Percentiles rank a stretch among this genome's conserved stretches.
phyloP scores from a whole-genome alignment of 306 rosid genomes.

The Quercus mongolica region DNA sequence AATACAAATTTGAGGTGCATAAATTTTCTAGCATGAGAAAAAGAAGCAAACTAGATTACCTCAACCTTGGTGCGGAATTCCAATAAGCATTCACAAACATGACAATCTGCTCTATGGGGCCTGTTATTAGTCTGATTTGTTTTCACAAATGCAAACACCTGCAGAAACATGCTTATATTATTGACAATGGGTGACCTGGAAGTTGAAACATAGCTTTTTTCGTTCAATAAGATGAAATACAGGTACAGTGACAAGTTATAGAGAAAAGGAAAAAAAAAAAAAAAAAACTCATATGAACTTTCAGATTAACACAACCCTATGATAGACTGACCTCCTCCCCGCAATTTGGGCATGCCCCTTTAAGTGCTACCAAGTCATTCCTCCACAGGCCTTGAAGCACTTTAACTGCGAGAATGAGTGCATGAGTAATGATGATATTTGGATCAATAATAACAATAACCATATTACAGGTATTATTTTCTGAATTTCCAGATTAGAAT shows the following conservation, averaged over 20 bases:
- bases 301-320: background rate
- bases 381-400: conserved; percentile 85
- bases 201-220: conserved; percentile 9
- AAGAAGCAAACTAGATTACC: conserved; percentile 43
- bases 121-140: conserved; percentile 46
- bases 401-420: conserved; percentile 46
- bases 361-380: conserved; percentile 74
- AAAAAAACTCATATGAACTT: background rate
- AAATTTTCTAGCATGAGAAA: background rate
- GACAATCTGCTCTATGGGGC: conserved; percentile 91
- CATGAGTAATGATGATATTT: background rate
- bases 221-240: conserved; percentile 4
- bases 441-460: background rate
- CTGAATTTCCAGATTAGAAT: background rate
- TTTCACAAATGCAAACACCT: conserved; percentile 95
- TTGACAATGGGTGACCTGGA: conserved; percentile 8
- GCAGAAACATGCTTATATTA: conserved; percentile 11
- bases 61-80: conserved; percentile 79
- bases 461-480: background rate
- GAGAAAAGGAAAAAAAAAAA: background rate
- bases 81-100: conserved; percentile 71
- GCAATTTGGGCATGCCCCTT: conserved; percentile 89
- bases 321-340: conserved; percentile 76
- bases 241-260: background rate
- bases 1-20: background rate